phyloP scores from a whole-genome alignment of 1,284 basidiomycete genomes.

The Ceratobasidium sp. region DNA sequence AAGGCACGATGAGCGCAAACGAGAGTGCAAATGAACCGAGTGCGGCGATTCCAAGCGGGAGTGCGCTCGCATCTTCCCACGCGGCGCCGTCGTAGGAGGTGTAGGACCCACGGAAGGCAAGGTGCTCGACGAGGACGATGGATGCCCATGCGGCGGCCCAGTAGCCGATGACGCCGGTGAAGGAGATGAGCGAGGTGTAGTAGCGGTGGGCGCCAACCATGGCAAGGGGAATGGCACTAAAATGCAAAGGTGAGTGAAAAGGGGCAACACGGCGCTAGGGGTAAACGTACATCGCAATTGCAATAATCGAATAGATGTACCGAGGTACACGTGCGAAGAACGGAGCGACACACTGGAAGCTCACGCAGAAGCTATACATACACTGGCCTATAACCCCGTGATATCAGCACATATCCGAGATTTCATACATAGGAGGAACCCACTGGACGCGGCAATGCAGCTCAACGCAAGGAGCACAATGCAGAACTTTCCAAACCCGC shows the following conservation, averaged over 20 bases:
- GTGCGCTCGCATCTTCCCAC: slow-evolving; percentile 62
- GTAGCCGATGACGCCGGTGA: slow-evolving; percentile 76
- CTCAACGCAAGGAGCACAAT: slow-evolving; percentile 69
- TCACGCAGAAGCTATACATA: slow-evolving; percentile 82
- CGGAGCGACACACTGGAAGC: slow-evolving; percentile 79
- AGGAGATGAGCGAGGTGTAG: slow-evolving; percentile 68
- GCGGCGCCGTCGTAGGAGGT: slow-evolving; percentile 60
- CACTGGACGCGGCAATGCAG: slow-evolving; percentile 69
- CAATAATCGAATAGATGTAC: slow-evolving; percentile 83
- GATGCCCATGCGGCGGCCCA: slow-evolving; percentile 67
- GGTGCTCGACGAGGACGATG: slow-evolving; percentile 68
- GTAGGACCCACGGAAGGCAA: slow-evolving; percentile 63
- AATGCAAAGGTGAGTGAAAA: not conserved
- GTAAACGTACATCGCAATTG: slow-evolving; percentile 65
- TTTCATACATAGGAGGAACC: not conserved
- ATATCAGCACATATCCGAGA: not conserved
- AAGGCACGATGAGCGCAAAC: slow-evolving; percentile 68
- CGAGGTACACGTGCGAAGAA: slow-evolving; percentile 70
- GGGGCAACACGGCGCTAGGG: not conserved
- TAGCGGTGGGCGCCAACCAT: slow-evolving; percentile 72
- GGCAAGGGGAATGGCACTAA: slow-evolving; percentile 67
- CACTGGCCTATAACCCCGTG: slow-evolving; percentile 51
- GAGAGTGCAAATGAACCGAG: slow-evolving; percentile 59
- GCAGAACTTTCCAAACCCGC: slow-evolving; percentile 72
- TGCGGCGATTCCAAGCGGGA: slow-evolving; percentile 72